These are phyloP conservation scores for Leptodontidium sp. DNA, from an alignment of 2,329 filamentous ascomycete species.

Conservation along the genomic window DNA sequence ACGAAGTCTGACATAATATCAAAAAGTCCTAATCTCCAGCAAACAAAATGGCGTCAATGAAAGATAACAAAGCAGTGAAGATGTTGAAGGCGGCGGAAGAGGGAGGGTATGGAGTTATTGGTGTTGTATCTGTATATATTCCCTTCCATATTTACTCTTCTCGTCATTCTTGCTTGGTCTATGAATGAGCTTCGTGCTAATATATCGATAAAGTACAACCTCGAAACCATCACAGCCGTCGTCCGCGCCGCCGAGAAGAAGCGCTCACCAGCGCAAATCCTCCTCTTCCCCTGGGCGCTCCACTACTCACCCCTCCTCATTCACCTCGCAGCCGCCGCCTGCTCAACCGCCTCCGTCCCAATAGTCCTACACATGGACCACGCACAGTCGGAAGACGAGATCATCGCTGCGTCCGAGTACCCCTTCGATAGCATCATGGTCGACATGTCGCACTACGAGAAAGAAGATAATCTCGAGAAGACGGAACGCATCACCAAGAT, in stretches of 20 bases:
- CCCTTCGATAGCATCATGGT: conserved; percentile 79
- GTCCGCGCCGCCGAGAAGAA: conserved; percentile 74
- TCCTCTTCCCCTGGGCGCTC: conserved; percentile 76
- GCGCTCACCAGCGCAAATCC: conserved; percentile 71
- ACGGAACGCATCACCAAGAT: conserved; percentile 69
- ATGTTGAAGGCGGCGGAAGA: conserved; percentile 56
- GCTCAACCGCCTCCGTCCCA: conserved; percentile 62
- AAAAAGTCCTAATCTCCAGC: background rate
- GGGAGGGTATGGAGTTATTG: conserved; percentile 62
- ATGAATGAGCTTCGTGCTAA: background rate
- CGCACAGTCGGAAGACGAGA: conserved; percentile 66
- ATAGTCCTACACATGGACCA: conserved; percentile 73
- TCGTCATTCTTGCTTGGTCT: background rate
- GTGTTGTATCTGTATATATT: conserved; percentile 54
- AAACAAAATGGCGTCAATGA: conserved; percentile 34
- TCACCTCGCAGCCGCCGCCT: conserved; percentile 62
- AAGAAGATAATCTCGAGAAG: conserved; percentile 71
- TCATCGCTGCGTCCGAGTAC: conserved; percentile 62
- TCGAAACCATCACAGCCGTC: conserved; percentile 74
- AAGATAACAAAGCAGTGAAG: conserved; percentile 49
- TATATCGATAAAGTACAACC: conserved; percentile 60
- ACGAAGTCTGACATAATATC: background rate
- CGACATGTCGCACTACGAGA: conserved; percentile 78
- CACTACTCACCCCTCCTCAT: conserved; percentile 66
- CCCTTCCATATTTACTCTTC: background rate